Conservation (phyloP, 345 rosid genomes). For the Salix udensis region DNA sequence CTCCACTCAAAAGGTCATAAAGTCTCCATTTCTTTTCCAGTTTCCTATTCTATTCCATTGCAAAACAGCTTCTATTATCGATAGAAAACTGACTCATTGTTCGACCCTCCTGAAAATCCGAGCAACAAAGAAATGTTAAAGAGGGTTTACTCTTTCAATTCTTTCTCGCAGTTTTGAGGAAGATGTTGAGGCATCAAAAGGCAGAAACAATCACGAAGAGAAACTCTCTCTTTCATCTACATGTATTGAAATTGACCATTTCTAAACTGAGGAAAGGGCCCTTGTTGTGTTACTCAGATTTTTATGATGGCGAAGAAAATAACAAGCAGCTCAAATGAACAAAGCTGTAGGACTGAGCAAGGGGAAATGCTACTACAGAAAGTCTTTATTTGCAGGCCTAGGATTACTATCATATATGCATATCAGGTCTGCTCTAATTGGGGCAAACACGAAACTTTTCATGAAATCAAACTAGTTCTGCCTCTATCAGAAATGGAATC, state of each 20-base stretch:
- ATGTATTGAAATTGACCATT: no score
- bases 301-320: no score
- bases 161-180: no score
- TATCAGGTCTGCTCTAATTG: conserved; percentile 21
- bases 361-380: conserved; percentile 1
- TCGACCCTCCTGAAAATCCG: no score
- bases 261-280: no score
- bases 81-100: no score
- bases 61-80: conserved; percentile 22
- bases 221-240: no score
- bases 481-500: conserved; percentile 24
- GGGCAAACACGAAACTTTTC: conserved; percentile 13
- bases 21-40: conserved; percentile 24
- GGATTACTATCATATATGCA: not conserved
- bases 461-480: conserved; percentile 11
- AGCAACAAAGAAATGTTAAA: no score
- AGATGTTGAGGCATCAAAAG: no score
- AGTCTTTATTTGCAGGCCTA: conserved; percentile 16
- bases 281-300: no score
- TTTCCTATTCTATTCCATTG: conserved; percentile 23
- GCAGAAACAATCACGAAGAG: no score
- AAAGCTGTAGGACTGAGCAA: conserved; percentile 11
- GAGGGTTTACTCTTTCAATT: no score
- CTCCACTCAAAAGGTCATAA: not conserved
- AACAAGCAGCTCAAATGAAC: conserved; percentile 4